A percentile compares a stretch with the other conserved stretches of the same genome.
These are phyloP conservation scores for Alternaria sp. DNA, from an alignment of 2,329 filamentous ascomycete species.

Conservation along the genomic window DNA sequence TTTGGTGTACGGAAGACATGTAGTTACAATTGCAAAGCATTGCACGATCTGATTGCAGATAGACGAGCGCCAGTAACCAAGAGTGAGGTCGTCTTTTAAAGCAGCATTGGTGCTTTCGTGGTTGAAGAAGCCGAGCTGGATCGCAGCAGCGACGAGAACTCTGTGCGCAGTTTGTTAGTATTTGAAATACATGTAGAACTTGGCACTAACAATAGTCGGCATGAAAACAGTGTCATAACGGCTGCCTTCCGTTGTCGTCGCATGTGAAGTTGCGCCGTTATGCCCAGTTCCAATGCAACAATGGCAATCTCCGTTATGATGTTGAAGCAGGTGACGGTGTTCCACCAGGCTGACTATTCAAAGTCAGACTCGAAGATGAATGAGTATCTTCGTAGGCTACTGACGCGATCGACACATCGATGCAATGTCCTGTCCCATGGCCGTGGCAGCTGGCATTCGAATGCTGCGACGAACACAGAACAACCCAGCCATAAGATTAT, in stretches of 20 bases:
- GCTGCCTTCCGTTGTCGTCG: slow-evolving; percentile 23
- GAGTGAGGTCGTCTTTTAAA: slow-evolving; percentile 29
- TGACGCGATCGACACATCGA: slow-evolving; percentile 29
- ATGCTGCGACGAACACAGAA: slow-evolving; percentile 25
- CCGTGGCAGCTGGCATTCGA: slow-evolving; percentile 28
- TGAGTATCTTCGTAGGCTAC: neutral
- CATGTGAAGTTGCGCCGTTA: slow-evolving; percentile 29
- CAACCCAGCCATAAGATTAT: slow-evolving; percentile 25
- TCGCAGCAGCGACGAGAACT: slow-evolving; percentile 23
- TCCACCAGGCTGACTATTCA: slow-evolving; percentile 33
- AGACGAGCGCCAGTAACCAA: slow-evolving; percentile 42
- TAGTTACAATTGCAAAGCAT: slow-evolving; percentile 38
- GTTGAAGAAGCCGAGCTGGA: slow-evolving; percentile 31
- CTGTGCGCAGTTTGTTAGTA: slow-evolving; percentile 16
- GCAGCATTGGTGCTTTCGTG: slow-evolving; percentile 20
- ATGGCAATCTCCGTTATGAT: slow-evolving; percentile 34
- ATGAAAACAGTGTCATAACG: slow-evolving; percentile 34
- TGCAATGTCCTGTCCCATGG: slow-evolving; percentile 29
- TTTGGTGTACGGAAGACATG: slow-evolving; percentile 42
- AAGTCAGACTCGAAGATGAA: slow-evolving; percentile 1
- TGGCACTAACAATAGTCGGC: slow-evolving; percentile 26
- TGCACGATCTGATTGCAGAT: slow-evolving; percentile 39
- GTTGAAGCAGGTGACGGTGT: slow-evolving; percentile 23
- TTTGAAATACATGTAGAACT: neutral
- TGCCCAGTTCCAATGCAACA: slow-evolving; percentile 32